phyloP scores from a whole-genome alignment of 2,329 filamentous ascomycete genomes.

The Tolypocladium album region DNA sequence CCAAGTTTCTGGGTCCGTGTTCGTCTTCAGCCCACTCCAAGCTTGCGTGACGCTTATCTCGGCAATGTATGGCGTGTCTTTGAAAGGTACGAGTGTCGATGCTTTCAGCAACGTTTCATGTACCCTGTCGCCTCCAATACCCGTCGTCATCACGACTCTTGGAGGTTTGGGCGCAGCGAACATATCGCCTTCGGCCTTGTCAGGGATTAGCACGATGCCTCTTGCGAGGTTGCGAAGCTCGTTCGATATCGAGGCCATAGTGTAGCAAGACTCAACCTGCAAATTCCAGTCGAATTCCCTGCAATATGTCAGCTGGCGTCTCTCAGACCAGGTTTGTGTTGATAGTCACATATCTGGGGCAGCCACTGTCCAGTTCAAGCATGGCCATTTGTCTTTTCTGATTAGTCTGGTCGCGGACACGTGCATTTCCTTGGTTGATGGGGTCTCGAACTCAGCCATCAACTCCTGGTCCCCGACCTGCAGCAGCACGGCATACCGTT shows the following conservation, averaged over 20 bases:
- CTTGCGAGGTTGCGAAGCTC: slow-evolving; percentile 10
- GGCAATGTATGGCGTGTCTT: slow-evolving; percentile 19
- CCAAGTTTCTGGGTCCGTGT: slow-evolving; percentile 10
- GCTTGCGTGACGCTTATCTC: slow-evolving; percentile 18
- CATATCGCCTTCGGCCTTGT: neutral
- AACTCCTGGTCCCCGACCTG: slow-evolving; percentile 10
- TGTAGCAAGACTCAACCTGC: slow-evolving; percentile 15
- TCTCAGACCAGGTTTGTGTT: neutral
- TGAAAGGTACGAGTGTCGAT: slow-evolving; percentile 17
- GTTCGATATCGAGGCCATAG: slow-evolving; percentile 6
- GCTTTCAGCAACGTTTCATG: slow-evolving; percentile 14
- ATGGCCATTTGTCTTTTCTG: slow-evolving; percentile 10
- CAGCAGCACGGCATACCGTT: slow-evolving; percentile 11
- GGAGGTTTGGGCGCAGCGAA: neutral
- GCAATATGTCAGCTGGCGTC: neutral
- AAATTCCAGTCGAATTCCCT: slow-evolving; percentile 25
- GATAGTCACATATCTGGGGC: slow-evolving; percentile 24
- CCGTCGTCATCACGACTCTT: neutral
- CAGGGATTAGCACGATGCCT: slow-evolving; percentile 8
- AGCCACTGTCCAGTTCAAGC: slow-evolving; percentile 20
- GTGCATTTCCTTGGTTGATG: slow-evolving; percentile 4
- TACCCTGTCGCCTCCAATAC: neutral
- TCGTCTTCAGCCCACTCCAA: slow-evolving; percentile 12
- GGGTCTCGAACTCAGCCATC: slow-evolving; percentile 7
- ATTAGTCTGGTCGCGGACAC: slow-evolving; percentile 12